Evolutionary conservation across 2,329 filamentous ascomycete genomes (phyloP), one percentile per base, ranked within the genome.

Genomic region (Aspergillus neotritici): DNA sequence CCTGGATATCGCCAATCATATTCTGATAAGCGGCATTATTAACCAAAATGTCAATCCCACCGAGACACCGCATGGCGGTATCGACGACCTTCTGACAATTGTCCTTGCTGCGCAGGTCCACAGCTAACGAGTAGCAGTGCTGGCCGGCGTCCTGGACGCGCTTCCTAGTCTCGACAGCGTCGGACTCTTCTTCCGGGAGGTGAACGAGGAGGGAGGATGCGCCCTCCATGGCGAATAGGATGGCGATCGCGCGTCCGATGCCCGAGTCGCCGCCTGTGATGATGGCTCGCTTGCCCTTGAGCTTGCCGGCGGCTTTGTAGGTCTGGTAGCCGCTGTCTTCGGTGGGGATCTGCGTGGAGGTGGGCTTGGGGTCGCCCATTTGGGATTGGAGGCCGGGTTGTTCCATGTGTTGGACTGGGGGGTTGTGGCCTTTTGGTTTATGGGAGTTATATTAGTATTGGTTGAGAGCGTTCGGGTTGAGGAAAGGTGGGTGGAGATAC

Each of bases 241-340:
- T 75, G 1, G 87, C 85, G 1, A 83, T 79, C 1, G 87, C 82
- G 31, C 85, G 80, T 5, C 87, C 86, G 51, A 93, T 91, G 2
- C 87, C 86, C 5, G 79, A 83, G 64, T 91, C 86, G 3, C 87
- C 87, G 12, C 86, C 86, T 0, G 87, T 91, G 56, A 93, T 91
- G 45, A 93, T 66, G 6, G 86, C 86, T 46, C 80, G 85, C 66
- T 84, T 86, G 49, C 81, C 86, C 56, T 79, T 67, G 5, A 93
- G 78, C 68, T 93, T 94, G 37, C 80, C 82, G 1, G 86, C 84
- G 4, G 84, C 78, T 60, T 82, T 81, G 70, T 93, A 91, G 37
- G 76, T 76, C 56, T 85, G 78, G 54, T 79, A 82, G 10, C 80
- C 79, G 31, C 83, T 83, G 46, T 84, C 78, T 13, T 78, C 75